These are phyloP conservation scores for Mucor plumbeus DNA, from an alignment of 371 early-diverging fungal species.

Conservation along the genomic window DNA sequence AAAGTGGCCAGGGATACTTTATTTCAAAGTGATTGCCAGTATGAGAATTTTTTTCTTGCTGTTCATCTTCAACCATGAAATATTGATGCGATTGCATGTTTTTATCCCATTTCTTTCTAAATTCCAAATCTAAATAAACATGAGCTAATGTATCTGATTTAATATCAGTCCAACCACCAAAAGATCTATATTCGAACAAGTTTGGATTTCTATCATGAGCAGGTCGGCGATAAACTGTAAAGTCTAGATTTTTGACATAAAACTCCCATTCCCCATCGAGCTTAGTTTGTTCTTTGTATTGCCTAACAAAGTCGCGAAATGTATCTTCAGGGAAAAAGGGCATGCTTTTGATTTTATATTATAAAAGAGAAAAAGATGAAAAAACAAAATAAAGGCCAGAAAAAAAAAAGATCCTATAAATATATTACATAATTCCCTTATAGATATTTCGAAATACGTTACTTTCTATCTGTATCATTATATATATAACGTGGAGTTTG, in stretches of 20 bases:
- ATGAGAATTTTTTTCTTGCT: background rate
- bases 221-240: slow-evolving; percentile 34
- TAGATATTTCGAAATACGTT: background rate
- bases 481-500: background rate
- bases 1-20: slow-evolving; percentile 55
- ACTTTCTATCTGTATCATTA: background rate
- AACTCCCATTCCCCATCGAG: slow-evolving; percentile 28
- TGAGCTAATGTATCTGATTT: slow-evolving; percentile 33
- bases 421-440: background rate
- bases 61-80: slow-evolving; percentile 21
- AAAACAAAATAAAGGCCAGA: background rate
- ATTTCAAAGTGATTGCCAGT: slow-evolving; percentile 25
- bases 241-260: slow-evolving; percentile 30
- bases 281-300: slow-evolving; percentile 15
- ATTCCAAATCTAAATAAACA: slow-evolving; percentile 47
- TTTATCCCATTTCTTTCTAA: slow-evolving; percentile 54
- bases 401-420: background rate
- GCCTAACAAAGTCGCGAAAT: slow-evolving; percentile 16
- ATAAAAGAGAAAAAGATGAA: no score
- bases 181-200: slow-evolving; percentile 31
- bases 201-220: slow-evolving; percentile 27
- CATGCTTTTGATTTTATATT: slow-evolving; percentile 6
- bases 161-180: slow-evolving; percentile 38
- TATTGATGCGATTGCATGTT: slow-evolving; percentile 45
- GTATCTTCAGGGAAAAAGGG: slow-evolving; percentile 20